Evolutionary conservation across 2,329 filamentous ascomycete genomes (phyloP).

Genomic region (Beauveria brongniartii): DNA sequence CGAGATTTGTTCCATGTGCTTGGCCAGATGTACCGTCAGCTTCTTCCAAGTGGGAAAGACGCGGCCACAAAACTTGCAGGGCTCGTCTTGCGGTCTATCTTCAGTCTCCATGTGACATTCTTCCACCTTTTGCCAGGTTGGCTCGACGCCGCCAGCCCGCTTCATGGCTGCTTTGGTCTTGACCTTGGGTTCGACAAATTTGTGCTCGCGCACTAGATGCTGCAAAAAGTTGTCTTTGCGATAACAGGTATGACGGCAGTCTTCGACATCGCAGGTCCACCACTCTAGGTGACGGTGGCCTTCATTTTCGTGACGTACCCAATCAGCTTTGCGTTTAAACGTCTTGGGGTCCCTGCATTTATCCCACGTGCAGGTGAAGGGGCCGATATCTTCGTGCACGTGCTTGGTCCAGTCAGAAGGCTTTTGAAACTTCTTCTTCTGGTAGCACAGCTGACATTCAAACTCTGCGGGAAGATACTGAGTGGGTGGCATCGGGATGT

Average conservation of each 20-base stretch:
- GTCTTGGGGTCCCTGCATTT: conserved; percentile 77
- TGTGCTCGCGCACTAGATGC: conserved; percentile 86
- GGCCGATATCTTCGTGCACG: conserved; percentile 86
- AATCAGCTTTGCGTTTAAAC: conserved; percentile 92
- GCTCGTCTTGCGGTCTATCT: conserved; percentile 61
- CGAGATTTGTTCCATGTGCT: conserved; percentile 89
- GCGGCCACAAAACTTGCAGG: conserved; percentile 81
- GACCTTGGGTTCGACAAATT: conserved; percentile 70
- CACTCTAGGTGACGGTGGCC: conserved; percentile 82
- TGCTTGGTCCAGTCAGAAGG: conserved; percentile 97
- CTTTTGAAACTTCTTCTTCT: conserved; percentile 76
- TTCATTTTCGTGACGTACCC: conserved; percentile 92
- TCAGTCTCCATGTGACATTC: conserved; percentile 64
- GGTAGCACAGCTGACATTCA: conserved; percentile 83
- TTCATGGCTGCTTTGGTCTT: conserved; percentile 65
- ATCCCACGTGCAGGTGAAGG: conserved; percentile 87
- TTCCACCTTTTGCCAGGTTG: conserved; percentile 71
- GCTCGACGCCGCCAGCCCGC: conserved; percentile 48
- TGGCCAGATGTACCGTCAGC: conserved; percentile 83
- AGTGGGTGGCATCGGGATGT: conserved; percentile 76
- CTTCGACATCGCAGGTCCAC: conserved; percentile 78
- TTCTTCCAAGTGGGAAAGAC: conserved; percentile 83
- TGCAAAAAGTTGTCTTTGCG: conserved; percentile 89
- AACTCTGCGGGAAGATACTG: conserved; percentile 73
- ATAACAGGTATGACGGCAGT: conserved; percentile 76